Conservation (phyloP, 106 monocot genomes). For the Amphibolis antarctica region DNA sequence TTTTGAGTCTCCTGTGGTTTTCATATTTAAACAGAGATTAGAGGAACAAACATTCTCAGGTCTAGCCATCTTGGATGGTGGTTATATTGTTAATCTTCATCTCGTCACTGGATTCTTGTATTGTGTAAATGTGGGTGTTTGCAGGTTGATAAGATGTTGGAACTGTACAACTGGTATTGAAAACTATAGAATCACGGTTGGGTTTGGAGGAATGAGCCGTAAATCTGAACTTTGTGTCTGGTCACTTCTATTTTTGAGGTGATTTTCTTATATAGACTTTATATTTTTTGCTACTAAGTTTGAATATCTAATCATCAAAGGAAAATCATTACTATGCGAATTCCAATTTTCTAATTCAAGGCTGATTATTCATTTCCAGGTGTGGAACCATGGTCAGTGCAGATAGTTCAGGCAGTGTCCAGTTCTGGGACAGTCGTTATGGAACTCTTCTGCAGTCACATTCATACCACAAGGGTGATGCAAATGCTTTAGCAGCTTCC, state of each 20-base stretch:
- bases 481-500: constrained; percentile 54
- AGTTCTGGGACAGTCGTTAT: constrained; percentile 85
- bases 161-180: constrained; percentile 46
- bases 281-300: neutral
- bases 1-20: too few relatives aligned
- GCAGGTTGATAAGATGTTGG: constrained; percentile 91
- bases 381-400: constrained; percentile 87
- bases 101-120: too few relatives aligned
- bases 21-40: too few relatives aligned
- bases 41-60: too few relatives aligned
- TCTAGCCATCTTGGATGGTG: too few relatives aligned
- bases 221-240: constrained; percentile 70
- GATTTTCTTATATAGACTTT: neutral
- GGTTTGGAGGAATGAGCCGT: constrained; percentile 58
- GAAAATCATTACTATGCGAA: neutral
- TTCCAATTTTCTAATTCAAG: neutral
- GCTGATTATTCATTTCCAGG: constrained; percentile 20
- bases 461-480: constrained; percentile 77
- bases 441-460: constrained; percentile 80
- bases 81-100: too few relatives aligned
- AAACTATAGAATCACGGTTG: constrained; percentile 75
- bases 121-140: neutral
- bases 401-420: constrained; percentile 91
- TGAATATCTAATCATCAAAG: neutral
- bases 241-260: constrained; percentile 86